Percentiles rank a stretch among this genome's conserved stretches.
phyloP scores from a whole-genome alignment of 257 asterid species.

The Nicotiana obtusifolia region DNA sequence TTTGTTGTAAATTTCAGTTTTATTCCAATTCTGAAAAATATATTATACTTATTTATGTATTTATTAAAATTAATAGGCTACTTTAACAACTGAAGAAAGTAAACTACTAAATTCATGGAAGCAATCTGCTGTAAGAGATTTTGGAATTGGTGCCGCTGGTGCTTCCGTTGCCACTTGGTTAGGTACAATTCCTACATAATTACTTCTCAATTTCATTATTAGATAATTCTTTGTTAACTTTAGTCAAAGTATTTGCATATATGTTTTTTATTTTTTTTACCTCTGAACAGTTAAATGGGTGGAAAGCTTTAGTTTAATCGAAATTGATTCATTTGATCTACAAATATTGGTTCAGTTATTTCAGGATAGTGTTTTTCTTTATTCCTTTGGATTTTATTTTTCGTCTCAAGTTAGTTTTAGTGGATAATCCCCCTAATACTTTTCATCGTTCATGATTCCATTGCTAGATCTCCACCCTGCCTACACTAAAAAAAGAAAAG shows the following conservation, averaged over 20 bases:
- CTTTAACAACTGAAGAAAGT: constrained; percentile 45
- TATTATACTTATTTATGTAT: background rate
- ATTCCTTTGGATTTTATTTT: background rate
- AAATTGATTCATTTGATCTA: background rate
- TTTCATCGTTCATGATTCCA: background rate
- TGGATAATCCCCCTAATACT: background rate
- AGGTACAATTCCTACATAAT: constrained; percentile 34
- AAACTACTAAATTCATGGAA: constrained; percentile 30
- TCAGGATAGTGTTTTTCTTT: background rate
- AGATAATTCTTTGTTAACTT: background rate
- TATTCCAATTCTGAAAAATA: background rate
- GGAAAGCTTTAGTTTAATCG: background rate
- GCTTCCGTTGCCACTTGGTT: constrained; percentile 46
- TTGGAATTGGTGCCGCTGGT: constrained; percentile 31
- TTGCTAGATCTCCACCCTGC: background rate
- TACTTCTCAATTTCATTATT: background rate
- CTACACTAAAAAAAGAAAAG: background rate
- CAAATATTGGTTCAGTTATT: background rate
- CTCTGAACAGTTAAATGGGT: background rate
- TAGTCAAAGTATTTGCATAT: background rate
- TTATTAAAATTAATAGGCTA: constrained; percentile 30
- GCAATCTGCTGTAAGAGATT: constrained; percentile 30
- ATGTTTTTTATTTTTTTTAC: background rate
- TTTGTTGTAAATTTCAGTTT: background rate
- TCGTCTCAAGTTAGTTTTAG: background rate